Evolutionary conservation across 2,329 filamentous ascomycete genomes (phyloP), one percentile per base, ranked within the genome.

Genomic region (Beauveria pseudobassiana): DNA sequence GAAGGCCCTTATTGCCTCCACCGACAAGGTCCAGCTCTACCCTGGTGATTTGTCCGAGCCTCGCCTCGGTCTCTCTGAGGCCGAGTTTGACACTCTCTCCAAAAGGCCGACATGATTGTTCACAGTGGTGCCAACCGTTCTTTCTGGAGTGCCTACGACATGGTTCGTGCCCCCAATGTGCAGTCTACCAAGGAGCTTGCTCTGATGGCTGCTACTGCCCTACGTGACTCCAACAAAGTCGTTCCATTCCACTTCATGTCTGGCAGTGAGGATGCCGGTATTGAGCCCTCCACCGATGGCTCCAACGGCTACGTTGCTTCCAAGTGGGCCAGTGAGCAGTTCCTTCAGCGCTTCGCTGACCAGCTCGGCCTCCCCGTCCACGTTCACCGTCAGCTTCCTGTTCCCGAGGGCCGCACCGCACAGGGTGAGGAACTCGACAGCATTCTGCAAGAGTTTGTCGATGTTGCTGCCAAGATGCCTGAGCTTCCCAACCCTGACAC

Each of bases 61-160:
- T 0, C 64, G 45, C 4, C 71, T 82, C 3, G 79, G 79, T 0
- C 71, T 83, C 2, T 65, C 66, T 1, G 62, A 73, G 24, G 34
- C 64, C 1, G 69, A 71, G 7, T 67, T 71, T 18, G 18, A 55
- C 3, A 28, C 28, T 1, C 65, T 82, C 2, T 68, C 68, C n/a
- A 28, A 52, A 3, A 66, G 3, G 73, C 70, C 1, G 73, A 80
- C 64, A 66, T 79, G 4, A 78, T 87, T 55, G 79, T 89, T 28
- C 87, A 84, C 68, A 75, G 72, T 57, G 82, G 77, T 8, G 78
- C 79, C n/a, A 72, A 75, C 22, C 69, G 70, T 16, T 74, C 68
- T 7, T 77, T 70, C 67, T 62, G 69, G 64, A 73, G 79, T 30
- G 66, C 67, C 1, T 80, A 78, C 64, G 34, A 66, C 9, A 67